A percentile compares a stretch with the other conserved stretches of the same genome.
phyloP scores from a whole-genome alignment of 1,284 basidiomycete species.

The Sporisorium exsertum region DNA sequence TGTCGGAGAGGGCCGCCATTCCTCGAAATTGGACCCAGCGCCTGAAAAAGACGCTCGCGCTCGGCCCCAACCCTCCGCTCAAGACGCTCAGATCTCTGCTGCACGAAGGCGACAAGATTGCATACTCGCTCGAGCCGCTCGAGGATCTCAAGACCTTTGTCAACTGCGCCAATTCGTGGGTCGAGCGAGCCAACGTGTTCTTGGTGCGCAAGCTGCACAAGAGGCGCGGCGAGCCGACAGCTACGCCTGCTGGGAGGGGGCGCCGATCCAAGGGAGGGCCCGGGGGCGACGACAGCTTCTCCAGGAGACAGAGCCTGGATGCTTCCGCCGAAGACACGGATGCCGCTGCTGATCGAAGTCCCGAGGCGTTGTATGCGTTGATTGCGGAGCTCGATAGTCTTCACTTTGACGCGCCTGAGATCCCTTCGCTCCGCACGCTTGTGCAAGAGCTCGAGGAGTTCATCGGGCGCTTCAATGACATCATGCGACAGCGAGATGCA shows the following conservation, averaged over 20 bases:
- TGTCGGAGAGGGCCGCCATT: constrained; percentile 77
- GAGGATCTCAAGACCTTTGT: constrained; percentile 81
- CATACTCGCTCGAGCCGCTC: constrained; percentile 80
- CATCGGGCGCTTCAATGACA: constrained; percentile 73
- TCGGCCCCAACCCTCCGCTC: constrained; percentile 77
- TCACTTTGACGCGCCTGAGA: constrained; percentile 84
- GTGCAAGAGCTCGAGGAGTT: constrained; percentile 78
- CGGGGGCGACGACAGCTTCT: constrained; percentile 25
- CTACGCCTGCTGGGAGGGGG: constrained; percentile 79
- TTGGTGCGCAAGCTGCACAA: constrained; percentile 72
- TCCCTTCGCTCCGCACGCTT: constrained; percentile 74
- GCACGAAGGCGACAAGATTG: constrained; percentile 87
- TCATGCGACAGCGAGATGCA: constrained; percentile 27
- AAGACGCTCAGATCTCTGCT: constrained; percentile 81
- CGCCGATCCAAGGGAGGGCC: constrained; percentile 57
- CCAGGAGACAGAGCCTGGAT: constrained; percentile 27
- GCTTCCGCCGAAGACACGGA: constrained; percentile 31
- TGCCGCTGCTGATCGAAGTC: constrained; percentile 38
- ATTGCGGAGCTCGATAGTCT: constrained; percentile 79
- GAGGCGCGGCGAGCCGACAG: constrained; percentile 51
- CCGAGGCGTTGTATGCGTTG: constrained; percentile 70
- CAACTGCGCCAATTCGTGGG: constrained; percentile 83
- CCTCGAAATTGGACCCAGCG: constrained; percentile 82
- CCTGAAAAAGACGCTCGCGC: constrained; percentile 76
- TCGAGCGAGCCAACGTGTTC: constrained; percentile 74